A percentile compares a stretch with the other conserved stretches of the same genome.
Conservation (phyloP, 345 rosid species). For the Sonneratia alba region DNA sequence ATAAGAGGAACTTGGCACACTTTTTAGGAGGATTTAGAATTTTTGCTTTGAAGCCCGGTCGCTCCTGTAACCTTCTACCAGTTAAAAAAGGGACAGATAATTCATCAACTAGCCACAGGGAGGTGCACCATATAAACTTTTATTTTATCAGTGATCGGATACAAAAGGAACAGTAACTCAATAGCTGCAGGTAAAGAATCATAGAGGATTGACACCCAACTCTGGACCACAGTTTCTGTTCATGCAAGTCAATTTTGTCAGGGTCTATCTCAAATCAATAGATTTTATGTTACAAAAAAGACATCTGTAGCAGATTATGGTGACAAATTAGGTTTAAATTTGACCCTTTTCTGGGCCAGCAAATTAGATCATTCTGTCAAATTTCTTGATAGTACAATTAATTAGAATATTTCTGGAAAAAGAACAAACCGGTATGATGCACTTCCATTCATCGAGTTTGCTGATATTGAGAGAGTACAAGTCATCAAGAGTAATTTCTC, state of each 20-base stretch:
- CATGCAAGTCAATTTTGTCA: background rate
- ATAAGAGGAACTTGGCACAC: background rate
- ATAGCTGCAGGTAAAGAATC: background rate
- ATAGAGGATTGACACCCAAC: background rate
- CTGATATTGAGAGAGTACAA: conserved; percentile 86
- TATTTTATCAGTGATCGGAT: background rate
- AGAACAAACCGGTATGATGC: conserved; percentile 79
- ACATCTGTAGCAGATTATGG: background rate
- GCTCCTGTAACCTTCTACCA: too few relatives aligned
- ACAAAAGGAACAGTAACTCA: background rate
- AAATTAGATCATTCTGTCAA: too few relatives aligned
- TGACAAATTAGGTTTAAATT: background rate
- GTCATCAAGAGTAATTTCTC: conserved; percentile 86
- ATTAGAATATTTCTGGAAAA: conserved; percentile 11
- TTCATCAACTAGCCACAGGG: background rate
- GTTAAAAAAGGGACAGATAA: background rate
- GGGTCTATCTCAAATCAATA: background rate
- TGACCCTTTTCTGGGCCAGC: too few relatives aligned
- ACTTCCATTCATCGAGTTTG: conserved; percentile 98
- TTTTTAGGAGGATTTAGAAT: too few relatives aligned
- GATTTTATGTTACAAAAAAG: background rate
- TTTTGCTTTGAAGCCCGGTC: too few relatives aligned
- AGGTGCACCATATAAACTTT: background rate
- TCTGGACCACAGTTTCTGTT: background rate
- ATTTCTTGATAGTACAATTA: background rate